Evolutionary conservation across 2,329 filamentous ascomycete genomes (phyloP), one percentile per base, ranked within the genome.

Genomic region (Alternaria brassicicola): DNA sequence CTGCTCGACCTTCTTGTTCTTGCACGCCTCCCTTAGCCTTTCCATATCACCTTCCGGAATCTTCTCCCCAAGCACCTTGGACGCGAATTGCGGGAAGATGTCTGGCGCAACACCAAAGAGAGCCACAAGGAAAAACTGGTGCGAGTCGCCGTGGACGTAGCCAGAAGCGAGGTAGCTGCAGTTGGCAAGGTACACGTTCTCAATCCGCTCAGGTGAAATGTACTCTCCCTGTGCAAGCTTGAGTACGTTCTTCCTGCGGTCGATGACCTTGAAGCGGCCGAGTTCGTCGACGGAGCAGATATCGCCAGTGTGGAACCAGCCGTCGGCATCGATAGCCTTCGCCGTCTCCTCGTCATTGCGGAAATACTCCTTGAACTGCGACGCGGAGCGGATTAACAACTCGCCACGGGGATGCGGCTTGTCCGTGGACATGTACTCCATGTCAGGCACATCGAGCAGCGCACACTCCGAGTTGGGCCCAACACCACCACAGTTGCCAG

Each of bases 141-240:
- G 85, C 61, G 88, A 87, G 75, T 98, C 94, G 38, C 95, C 95
- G 79, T 99, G 94, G 25, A 98, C 91, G 74, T 92, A 97, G 3
- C 89, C 93, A 73, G 90, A 89, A 21, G 88, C 86, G 25, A 98
- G 81, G 67, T 93, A 88, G 64, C 86, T 89, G 62, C 88, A 88
- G 79, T 90, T 93, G 63, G 90, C 92, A 62, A 96, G 83, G 78
- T 93, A 96, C 33, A 97, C 90, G 76, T 97, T 97, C 83, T 99
- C 95, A 73, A 99, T 92, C 56, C 93, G 91, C 81, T 99, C 95
- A 13, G 95, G 95, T 1, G 93, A 97, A 71, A 99, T 92, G 80
- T 99, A 99, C 81, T 99, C 95, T 77, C 95, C 95, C 79, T 99
- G 95, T 0, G 94, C 89, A 55, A 99, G 87, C 85, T 99, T 99